phyloP scores from a whole-genome alignment of 495 filamentous ascomycete genomes.

The Xylaria grammica region DNA sequence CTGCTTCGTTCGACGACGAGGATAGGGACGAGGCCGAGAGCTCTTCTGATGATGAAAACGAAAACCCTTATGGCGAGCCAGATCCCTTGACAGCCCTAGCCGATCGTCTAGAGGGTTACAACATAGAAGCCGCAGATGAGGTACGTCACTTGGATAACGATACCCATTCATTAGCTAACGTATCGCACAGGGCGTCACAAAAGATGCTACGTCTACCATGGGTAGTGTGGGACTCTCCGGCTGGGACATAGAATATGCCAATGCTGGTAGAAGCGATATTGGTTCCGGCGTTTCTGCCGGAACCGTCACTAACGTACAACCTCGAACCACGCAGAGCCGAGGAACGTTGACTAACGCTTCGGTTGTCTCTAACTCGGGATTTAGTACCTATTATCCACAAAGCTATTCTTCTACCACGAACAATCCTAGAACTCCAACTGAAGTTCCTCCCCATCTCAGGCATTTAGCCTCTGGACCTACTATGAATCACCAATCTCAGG shows the following conservation, averaged over 20 bases:
- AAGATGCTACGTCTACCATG: not conserved
- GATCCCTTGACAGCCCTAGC: not conserved
- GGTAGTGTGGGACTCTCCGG: not conserved
- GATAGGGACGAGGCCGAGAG: not conserved
- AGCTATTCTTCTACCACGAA: not conserved
- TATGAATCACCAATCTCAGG: not conserved
- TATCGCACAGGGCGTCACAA: conserved; percentile 1
- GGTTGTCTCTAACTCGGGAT: not conserved
- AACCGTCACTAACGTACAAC: not conserved
- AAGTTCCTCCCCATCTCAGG: not conserved
- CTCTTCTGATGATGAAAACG: not conserved
- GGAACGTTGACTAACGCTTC: not conserved
- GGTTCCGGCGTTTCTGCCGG: not conserved
- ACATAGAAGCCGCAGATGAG: not conserved
- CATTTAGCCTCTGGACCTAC: not conserved
- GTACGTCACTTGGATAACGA: not conserved
- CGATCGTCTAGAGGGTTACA: conserved; percentile 14
- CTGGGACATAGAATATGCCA: not conserved
- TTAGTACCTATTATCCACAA: not conserved
- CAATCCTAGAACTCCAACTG: not conserved
- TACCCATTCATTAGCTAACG: conserved; percentile 1
- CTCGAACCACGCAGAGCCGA: not conserved
- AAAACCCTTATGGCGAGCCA: not conserved
- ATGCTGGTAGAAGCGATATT: not conserved
- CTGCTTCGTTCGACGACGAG: not conserved